These are phyloP conservation scores for Neolecta irregularis DNA, from an alignment of 1,139 yeast species.

Conservation along the genomic window DNA sequence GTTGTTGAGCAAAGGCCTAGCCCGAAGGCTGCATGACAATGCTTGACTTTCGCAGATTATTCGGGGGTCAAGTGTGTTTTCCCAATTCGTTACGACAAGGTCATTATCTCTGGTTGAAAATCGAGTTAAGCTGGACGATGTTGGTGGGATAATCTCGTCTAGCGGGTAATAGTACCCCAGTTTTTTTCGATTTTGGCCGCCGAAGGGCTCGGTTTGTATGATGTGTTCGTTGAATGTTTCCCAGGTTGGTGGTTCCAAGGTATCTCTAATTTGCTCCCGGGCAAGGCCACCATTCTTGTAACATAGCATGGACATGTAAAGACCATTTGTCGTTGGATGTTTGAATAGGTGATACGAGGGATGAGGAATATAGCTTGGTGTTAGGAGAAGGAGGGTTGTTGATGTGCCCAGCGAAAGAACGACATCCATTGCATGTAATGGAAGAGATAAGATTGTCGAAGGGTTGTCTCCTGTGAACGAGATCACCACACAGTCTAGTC, in stretches of 20 bases:
- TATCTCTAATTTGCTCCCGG: constrained; percentile 58
- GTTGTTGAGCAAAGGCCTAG: constrained; percentile 49
- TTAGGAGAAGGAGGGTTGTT: constrained; percentile 69
- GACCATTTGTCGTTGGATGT: constrained; percentile 64
- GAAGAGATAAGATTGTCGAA: constrained; percentile 74
- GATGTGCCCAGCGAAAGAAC: constrained; percentile 77
- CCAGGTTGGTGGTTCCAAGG: constrained; percentile 45
- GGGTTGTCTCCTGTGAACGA: constrained; percentile 80
- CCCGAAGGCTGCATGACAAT: constrained; percentile 61
- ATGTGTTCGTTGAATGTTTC: constrained; percentile 40
- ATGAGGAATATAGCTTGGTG: constrained; percentile 64
- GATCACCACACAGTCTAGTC: constrained; percentile 44
- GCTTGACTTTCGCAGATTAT: constrained; percentile 81
- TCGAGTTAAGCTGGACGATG: constrained; percentile 25
- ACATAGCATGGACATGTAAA: constrained; percentile 91
- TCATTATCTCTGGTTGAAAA: constrained; percentile 19
- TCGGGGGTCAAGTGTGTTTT: constrained; percentile 37
- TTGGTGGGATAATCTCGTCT: constrained; percentile 81
- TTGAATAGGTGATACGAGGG: constrained; percentile 71
- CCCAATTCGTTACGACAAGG: constrained; percentile 9
- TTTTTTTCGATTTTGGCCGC: constrained; percentile 24
- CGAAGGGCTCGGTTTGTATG: constrained; percentile 17
- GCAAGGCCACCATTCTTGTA: constrained; percentile 87
- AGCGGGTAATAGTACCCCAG: constrained; percentile 75
- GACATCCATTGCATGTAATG: constrained; percentile 53